phyloP scores from a whole-genome alignment of 192 early-diverging fungal genomes.

The Coemansia sp. region DNA sequence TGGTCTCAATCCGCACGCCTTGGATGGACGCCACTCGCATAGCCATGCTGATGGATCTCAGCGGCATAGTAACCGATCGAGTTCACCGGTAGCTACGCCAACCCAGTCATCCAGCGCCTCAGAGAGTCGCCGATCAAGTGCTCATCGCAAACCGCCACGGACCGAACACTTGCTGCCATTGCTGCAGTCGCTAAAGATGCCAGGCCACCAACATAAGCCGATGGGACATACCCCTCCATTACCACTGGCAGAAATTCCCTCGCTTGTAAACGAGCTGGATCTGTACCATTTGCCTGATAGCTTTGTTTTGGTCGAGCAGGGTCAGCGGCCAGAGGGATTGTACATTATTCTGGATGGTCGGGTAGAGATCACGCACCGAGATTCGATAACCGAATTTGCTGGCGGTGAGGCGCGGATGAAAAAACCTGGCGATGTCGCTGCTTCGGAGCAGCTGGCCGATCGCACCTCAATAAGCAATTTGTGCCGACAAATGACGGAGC shows the following conservation, averaged over 20 bases:
- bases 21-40: constrained; percentile 27
- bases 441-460: not conserved
- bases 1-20: constrained; percentile 33
- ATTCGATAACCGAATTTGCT: constrained; percentile 44
- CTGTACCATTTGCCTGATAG: constrained; percentile 76
- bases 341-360: constrained; percentile 93
- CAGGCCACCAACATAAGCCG: constrained; percentile 8
- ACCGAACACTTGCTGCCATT: constrained; percentile 41
- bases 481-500: constrained; percentile 33
- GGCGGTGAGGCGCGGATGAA: constrained; percentile 17
- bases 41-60: not conserved
- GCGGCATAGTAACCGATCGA: constrained; percentile 2
- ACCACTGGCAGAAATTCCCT: constrained; percentile 35
- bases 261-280: constrained; percentile 65
- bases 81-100: not conserved
- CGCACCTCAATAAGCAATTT: constrained; percentile 24
- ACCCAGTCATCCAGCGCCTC: constrained; percentile 21
- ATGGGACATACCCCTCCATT: constrained; percentile 2
- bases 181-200: constrained; percentile 30
- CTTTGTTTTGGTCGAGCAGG: constrained; percentile 74
- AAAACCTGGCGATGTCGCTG: not conserved
- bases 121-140: constrained; percentile 35
- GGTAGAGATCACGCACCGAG: constrained; percentile 59
- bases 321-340: constrained; percentile 79
- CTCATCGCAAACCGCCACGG: constrained; percentile 27